A percentile compares a stretch with the other conserved stretches of the same genome.
Conservation (phyloP, 2,329 filamentous ascomycete species). For the Hypomyces rosellus region DNA sequence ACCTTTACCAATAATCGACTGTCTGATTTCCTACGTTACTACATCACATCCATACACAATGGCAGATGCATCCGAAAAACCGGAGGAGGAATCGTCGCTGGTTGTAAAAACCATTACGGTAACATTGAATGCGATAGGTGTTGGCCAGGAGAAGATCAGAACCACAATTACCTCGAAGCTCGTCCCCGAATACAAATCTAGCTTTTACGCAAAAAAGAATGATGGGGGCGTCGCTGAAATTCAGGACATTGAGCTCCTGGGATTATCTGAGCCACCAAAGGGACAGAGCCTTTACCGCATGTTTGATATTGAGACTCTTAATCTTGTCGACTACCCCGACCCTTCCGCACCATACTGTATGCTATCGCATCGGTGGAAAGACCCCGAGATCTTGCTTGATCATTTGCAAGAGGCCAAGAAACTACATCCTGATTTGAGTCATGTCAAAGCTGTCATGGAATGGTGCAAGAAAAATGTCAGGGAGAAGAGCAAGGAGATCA, state of each 20-base stretch:
- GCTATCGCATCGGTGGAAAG: slow-evolving; percentile 11
- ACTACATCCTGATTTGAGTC: background rate
- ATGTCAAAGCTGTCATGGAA: no score
- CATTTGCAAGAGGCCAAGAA: background rate
- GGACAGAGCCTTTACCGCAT: slow-evolving; percentile 3
- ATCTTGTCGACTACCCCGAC: slow-evolving; percentile 5
- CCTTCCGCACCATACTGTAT: slow-evolving; percentile 8
- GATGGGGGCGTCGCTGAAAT: background rate
- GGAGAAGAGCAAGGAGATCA: background rate
- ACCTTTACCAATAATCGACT: no score
- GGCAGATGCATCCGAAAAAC: no score
- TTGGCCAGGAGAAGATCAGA: no score
- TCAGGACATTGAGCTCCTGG: slow-evolving; percentile 7
- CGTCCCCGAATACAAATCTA: no score
- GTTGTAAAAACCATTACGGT: no score
- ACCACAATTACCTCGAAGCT: no score
- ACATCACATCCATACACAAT: no score
- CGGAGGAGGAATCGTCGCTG: no score
- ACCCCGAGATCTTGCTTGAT: slow-evolving; percentile 5
- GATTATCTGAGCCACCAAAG: background rate
- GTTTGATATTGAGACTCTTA: slow-evolving; percentile 4
- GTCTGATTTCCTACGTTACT: no score
- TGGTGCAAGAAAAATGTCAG: background rate
- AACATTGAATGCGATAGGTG: no score
- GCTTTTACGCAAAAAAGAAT: no score